Evolutionary conservation across 345 rosid genomes (phyloP).

Genomic region (Excoecaria cochinchinensis): DNA sequence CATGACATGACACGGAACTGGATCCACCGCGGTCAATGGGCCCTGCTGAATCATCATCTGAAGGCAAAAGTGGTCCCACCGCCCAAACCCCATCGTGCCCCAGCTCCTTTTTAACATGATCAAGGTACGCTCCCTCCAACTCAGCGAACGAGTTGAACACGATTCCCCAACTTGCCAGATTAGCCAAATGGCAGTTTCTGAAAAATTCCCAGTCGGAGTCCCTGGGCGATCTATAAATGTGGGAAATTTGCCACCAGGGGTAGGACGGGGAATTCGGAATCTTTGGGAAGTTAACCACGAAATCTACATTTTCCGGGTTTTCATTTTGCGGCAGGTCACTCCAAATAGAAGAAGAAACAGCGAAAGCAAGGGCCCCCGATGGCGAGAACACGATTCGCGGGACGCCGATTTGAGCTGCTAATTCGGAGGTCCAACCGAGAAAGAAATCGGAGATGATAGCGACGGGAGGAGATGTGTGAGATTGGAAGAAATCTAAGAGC

Average conservation of each 20-base stretch:
- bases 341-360: conserved; percentile 25
- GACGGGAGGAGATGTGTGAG: conserved; percentile 46
- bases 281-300: conserved; percentile 27
- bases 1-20: conserved; percentile 32
- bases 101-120: conserved; percentile 33
- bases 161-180: conserved; percentile 53
- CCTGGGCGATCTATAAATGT: conserved; percentile 22
- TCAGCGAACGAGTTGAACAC: conserved; percentile 53
- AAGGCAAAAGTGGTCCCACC: conserved; percentile 54
- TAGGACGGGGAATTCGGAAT: conserved; percentile 46
- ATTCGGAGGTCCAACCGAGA: conserved; percentile 62
- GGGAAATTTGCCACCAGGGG: conserved; percentile 40
- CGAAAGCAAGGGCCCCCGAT: conserved; percentile 40
- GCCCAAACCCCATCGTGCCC: conserved; percentile 45
- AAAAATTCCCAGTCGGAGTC: conserved; percentile 38
- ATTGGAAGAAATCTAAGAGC: conserved; percentile 41
- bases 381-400: conserved; percentile 57
- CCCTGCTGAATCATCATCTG: background rate
- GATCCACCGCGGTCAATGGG: conserved; percentile 44
- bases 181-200: conserved; percentile 29
- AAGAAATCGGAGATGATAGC: conserved; percentile 64
- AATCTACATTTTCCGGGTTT: background rate
- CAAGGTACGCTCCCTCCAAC: conserved; percentile 44
- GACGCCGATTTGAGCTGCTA: conserved; percentile 45
- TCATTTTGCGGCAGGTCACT: conserved; percentile 26